Conservation (phyloP, 352 stramenopile species). For the Thraustochytrium striatum region DNA sequence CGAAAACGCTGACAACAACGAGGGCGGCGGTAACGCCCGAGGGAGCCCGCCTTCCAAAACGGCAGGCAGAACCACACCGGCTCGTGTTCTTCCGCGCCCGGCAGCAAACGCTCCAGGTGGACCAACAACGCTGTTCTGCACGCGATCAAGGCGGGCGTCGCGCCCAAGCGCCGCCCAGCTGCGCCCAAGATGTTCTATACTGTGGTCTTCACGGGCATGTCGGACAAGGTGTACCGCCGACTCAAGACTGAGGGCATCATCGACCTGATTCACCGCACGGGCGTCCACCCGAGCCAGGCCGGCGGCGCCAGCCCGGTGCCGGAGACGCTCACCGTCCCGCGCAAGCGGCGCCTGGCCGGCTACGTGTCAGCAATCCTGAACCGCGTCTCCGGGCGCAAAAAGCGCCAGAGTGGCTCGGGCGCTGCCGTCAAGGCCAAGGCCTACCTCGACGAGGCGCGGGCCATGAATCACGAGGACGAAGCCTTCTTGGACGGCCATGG, state of each 20-base stretch:
- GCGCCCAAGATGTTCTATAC: too few species aligned
- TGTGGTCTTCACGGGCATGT: conserved; percentile 43
- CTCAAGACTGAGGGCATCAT: conserved; percentile 41
- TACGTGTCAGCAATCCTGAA: conserved; percentile 8
- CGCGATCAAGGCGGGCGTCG: background rate
- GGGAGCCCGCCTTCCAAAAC: too few species aligned
- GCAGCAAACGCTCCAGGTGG: too few species aligned
- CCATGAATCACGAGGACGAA: background rate
- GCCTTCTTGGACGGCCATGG: conserved; percentile 1
- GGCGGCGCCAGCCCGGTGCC: background rate
- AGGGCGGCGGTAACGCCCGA: too few species aligned
- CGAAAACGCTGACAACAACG: background rate
- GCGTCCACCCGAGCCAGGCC: background rate
- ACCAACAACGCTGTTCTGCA: background rate
- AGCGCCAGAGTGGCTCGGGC: too few species aligned
- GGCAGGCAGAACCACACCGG: too few species aligned
- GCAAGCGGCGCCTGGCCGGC: background rate
- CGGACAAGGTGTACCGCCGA: conserved; percentile 39
- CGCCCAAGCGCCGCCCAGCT: background rate
- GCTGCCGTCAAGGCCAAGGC: too few species aligned
- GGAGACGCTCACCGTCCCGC: conserved; percentile 25
- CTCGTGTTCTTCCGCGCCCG: too few species aligned
- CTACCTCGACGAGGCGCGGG: background rate
- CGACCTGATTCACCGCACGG: conserved; percentile 28
- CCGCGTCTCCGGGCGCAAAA: background rate